A percentile compares a stretch with the other conserved stretches of the same genome.
Evolutionary conservation across 108 stramenopile species (phyloP).

Genomic region (Schizochytrium sp.): DNA sequence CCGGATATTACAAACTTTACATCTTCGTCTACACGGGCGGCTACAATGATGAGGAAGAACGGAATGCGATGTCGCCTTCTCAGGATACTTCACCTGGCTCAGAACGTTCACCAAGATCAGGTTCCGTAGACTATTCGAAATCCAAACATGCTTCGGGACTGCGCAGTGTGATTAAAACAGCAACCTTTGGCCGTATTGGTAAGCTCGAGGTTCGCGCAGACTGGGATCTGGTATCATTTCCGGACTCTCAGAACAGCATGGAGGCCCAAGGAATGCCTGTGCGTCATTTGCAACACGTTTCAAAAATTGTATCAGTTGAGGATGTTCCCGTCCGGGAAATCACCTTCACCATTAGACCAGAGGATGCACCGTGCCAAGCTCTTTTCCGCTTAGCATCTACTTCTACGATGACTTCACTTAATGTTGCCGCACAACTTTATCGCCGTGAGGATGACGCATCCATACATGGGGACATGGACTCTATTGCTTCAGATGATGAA

Average conservation of each 20-base stretch:
- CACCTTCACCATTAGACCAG: not conserved
- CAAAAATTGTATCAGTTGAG: conserved; percentile 15
- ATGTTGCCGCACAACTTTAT: conserved; percentile 51
- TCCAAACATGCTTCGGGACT: not conserved
- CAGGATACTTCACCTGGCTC: not conserved
- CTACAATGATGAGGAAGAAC: not conserved
- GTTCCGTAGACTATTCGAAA: not conserved
- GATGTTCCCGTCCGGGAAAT: conserved; percentile 14
- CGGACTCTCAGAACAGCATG: not conserved
- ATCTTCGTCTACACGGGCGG: conserved; percentile 35
- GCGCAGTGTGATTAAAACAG: conserved; percentile 19
- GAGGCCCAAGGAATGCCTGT: not conserved
- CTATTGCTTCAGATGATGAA: no score
- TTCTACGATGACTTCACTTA: conserved; percentile 26
- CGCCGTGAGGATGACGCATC: not conserved
- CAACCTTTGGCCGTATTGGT: conserved; percentile 28
- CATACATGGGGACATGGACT: no score
- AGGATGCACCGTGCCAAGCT: not conserved
- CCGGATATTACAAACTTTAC: conserved; percentile 24
- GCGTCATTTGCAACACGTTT: not conserved
- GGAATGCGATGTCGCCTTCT: not conserved
- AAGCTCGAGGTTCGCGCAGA: conserved; percentile 48
- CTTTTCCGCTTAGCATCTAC: not conserved
- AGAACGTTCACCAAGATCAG: not conserved
- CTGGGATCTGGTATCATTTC: conserved; percentile 26